Conservation (phyloP, 1,284 basidiomycete species). For the Boletus semigastroideus region DNA sequence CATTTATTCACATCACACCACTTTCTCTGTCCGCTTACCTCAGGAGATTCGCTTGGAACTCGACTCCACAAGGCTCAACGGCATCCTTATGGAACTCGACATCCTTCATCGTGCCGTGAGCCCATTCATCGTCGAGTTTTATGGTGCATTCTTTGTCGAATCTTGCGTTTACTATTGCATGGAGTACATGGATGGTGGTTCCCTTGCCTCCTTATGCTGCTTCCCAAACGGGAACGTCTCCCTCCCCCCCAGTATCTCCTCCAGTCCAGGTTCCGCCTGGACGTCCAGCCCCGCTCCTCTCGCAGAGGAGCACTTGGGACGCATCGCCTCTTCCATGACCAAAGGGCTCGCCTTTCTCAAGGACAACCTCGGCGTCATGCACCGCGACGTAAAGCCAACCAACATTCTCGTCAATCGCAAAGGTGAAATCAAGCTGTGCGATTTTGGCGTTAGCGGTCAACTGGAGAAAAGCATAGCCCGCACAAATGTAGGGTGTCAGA, state of each 20-base stretch:
- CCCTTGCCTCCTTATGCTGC: constrained; percentile 79
- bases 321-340: constrained; percentile 83
- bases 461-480: constrained; percentile 95
- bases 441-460: constrained; percentile 98
- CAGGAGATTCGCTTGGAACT: constrained; percentile 99
- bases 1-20: constrained; percentile 3
- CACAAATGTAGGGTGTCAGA: constrained; percentile 98
- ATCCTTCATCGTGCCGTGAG: constrained; percentile 92
- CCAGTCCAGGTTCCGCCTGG: constrained; percentile 34
- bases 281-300: constrained; percentile 36
- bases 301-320: constrained; percentile 53
- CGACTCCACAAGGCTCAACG: constrained; percentile 91
- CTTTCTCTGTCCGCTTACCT: constrained; percentile 10
- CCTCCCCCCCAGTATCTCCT: constrained; percentile 34
- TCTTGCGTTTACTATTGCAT: constrained; percentile 99
- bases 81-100: constrained; percentile 98
- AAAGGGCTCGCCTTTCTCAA: constrained; percentile 95
- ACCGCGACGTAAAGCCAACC: constrained; percentile 97
- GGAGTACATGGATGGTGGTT: constrained; percentile 99
- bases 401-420: constrained; percentile 91
- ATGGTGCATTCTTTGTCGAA: constrained; percentile 98
- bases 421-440: constrained; percentile 93
- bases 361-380: constrained; percentile 95
- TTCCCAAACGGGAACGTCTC: constrained; percentile 37
- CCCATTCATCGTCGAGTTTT: constrained; percentile 96